phyloP scores from a whole-genome alignment of 108 stramenopile species.

The Fragilariopsis cylindrus region DNA sequence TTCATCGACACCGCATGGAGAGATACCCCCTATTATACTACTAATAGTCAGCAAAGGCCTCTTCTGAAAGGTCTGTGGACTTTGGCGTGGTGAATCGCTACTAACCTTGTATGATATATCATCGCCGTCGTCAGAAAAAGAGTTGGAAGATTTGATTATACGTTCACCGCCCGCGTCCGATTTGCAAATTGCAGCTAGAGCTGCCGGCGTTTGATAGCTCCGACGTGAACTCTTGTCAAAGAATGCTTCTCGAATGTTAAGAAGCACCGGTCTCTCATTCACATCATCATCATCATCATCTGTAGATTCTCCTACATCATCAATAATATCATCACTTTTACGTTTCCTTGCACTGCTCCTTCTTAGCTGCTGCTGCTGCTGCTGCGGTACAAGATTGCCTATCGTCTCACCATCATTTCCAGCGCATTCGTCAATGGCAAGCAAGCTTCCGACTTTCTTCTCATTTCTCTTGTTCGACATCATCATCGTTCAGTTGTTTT shows the following conservation, averaged over 20 bases:
- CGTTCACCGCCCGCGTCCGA: neutral
- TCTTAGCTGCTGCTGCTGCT: no score
- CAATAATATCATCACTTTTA: slow-evolving; percentile 15
- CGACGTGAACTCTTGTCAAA: slow-evolving; percentile 4
- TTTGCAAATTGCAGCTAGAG: neutral
- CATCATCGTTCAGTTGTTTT: neutral
- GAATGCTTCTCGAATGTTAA: slow-evolving; percentile 7
- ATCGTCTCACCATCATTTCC: no score
- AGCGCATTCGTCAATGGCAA: neutral
- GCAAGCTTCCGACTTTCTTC: neutral
- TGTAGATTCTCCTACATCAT: neutral
- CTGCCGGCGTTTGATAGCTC: neutral
- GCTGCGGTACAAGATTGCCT: no score
- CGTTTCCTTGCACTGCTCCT: neutral
- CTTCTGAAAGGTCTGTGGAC: neutral
- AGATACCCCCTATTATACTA: neutral
- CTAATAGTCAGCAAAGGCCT: neutral
- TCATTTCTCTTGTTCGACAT: neutral
- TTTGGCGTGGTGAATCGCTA: neutral
- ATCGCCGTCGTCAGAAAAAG: slow-evolving; percentile 7
- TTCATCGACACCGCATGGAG: slow-evolving; percentile 15
- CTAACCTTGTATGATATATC: neutral
- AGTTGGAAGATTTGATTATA: neutral
- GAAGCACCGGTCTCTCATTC: neutral
- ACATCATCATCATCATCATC: neutral